Percentiles rank a stretch among this genome's conserved stretches.
Evolutionary conservation across 345 rosid species (phyloP).

Genomic region (Linum lewisii): DNA sequence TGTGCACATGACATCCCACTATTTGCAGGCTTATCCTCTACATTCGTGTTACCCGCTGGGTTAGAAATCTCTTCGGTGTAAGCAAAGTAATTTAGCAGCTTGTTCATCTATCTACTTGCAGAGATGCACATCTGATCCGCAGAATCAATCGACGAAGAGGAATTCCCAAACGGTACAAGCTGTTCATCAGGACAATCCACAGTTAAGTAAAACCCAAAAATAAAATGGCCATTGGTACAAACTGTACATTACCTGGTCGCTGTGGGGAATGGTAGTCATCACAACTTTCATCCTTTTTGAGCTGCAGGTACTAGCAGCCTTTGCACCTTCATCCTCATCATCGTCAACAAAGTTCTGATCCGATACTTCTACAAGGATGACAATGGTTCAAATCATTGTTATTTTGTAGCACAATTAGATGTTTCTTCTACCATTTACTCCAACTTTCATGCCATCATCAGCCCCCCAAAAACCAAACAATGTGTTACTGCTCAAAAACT

Average conservation of each 20-base stretch:
- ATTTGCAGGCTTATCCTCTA: too few species aligned
- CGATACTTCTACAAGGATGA: constrained; percentile 48
- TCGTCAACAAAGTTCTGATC: constrained; percentile 84
- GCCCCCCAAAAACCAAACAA: too few species aligned
- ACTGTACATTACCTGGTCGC: constrained; percentile 34
- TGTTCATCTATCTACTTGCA: constrained; percentile 7
- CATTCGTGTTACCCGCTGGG: too few species aligned
- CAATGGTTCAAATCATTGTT: neutral
- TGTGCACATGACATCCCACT: too few species aligned
- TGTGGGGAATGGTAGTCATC: constrained; percentile 14
- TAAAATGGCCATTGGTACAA: neutral
- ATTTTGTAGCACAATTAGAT: too few species aligned
- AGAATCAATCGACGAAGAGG: constrained; percentile 6
- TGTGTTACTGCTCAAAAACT: too few species aligned
- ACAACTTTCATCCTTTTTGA: constrained; percentile 32
- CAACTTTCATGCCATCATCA: too few species aligned
- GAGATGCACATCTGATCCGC: constrained; percentile 4
- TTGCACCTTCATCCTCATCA: constrained; percentile 26
- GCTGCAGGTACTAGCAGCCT: constrained; percentile 12
- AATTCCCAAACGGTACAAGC: constrained; percentile 17
- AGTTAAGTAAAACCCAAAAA: neutral
- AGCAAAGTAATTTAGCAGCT: neutral
- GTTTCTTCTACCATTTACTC: too few species aligned
- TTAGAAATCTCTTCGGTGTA: too few species aligned
- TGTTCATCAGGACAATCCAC: neutral